phyloP scores from a whole-genome alignment of 2,329 filamentous ascomycete genomes.

The Neocatenulostroma microsporum region DNA sequence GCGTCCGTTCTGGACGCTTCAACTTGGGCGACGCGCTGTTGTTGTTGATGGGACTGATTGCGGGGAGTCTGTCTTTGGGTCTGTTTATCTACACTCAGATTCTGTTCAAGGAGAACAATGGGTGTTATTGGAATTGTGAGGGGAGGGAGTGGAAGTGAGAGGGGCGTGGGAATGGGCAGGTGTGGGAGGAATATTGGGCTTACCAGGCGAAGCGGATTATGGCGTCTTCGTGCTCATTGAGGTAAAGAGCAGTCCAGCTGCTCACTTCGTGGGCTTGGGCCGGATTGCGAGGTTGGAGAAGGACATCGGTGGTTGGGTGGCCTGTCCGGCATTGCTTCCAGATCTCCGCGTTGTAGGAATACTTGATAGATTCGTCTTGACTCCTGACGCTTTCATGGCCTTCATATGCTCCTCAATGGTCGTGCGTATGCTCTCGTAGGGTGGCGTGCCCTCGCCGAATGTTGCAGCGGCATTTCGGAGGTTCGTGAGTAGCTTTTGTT shows the following conservation, averaged over 20 bases:
- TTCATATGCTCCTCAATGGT: slow-evolving; percentile 27
- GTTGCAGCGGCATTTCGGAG: slow-evolving; percentile 30
- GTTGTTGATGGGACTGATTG: not conserved
- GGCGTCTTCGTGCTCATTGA: too few relatives aligned
- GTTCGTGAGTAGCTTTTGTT: slow-evolving; percentile 28
- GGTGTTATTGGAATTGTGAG: not conserved
- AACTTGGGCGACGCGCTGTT: not conserved
- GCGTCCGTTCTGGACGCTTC: too few relatives aligned
- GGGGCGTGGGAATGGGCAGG: too few relatives aligned
- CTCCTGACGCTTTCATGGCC: not conserved
- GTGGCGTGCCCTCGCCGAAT: slow-evolving; percentile 27
- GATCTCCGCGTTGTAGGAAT: too few relatives aligned
- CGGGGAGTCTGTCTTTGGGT: not conserved
- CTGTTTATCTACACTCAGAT: not conserved
- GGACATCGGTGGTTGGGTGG: not conserved
- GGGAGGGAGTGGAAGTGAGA: too few relatives aligned
- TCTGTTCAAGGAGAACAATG: not conserved
- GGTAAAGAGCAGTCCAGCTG: too few relatives aligned
- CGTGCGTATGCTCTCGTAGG: slow-evolving; percentile 24
- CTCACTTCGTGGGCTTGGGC: slow-evolving; percentile 4
- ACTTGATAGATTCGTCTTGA: not conserved
- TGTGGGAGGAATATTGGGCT: too few relatives aligned
- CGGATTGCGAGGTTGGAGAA: slow-evolving; percentile 6
- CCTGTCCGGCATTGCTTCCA: not conserved
- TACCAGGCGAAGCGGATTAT: too few relatives aligned